A percentile compares a stretch with the other conserved stretches of the same genome.
phyloP scores from a whole-genome alignment of 495 filamentous ascomycete species.

The Aspergillus haitiensis region DNA sequence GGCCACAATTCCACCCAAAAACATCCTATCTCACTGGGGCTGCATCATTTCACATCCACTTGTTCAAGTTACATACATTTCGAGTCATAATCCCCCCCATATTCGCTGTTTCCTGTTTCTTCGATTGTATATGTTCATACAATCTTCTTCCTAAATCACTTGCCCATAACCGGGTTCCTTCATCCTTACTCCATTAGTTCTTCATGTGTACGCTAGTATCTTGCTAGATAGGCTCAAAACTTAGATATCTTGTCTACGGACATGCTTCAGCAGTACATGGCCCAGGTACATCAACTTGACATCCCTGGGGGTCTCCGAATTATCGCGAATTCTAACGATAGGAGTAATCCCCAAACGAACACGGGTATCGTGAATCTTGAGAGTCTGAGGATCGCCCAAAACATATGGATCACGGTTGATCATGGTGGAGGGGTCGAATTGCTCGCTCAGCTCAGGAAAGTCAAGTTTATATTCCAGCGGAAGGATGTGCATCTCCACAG shows the following conservation, averaged over 20 bases:
- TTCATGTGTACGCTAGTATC: too few species aligned
- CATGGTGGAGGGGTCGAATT: conserved; percentile 33
- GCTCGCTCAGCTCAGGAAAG: conserved; percentile 28
- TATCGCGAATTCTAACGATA: conserved; percentile 18
- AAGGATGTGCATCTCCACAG: conserved; percentile 24
- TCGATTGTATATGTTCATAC: too few species aligned
- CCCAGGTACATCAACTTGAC: conserved; percentile 17
- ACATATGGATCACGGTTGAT: conserved; percentile 25
- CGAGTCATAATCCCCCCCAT: too few species aligned
- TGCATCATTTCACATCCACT: too few species aligned
- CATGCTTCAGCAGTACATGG: conserved; percentile 20
- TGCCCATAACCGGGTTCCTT: too few species aligned
- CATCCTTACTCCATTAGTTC: too few species aligned
- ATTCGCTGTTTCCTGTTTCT: too few species aligned
- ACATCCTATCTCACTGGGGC: too few species aligned
- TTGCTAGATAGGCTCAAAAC: neutral
- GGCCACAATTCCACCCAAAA: too few species aligned
- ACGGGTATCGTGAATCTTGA: conserved; percentile 17
- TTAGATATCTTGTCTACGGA: conserved; percentile 10
- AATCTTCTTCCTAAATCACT: too few species aligned
- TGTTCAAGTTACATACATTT: too few species aligned
- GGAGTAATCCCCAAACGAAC: conserved; percentile 24
- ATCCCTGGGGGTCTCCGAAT: conserved; percentile 8
- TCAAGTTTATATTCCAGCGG: conserved; percentile 27
- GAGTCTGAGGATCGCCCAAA: conserved; percentile 8